Evolutionary conservation across 306 rosid genomes (phyloP).

Genomic region (Dryas octopetala): DNA sequence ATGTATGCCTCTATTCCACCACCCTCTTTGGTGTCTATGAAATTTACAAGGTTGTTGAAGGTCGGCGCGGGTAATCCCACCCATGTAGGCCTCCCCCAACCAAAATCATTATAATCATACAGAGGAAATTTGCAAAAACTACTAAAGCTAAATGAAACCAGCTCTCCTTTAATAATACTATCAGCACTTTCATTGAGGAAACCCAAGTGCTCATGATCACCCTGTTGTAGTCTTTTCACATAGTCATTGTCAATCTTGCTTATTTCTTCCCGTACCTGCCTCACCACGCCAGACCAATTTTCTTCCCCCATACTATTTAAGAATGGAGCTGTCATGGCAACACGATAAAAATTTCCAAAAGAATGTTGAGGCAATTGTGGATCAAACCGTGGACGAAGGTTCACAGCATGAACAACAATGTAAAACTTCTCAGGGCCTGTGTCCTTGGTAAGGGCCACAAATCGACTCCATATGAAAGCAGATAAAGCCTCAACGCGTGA

Average conservation of each 20-base stretch:
- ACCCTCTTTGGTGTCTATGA: constrained; percentile 9
- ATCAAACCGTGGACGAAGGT: constrained; percentile 10
- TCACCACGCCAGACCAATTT: constrained; percentile 14
- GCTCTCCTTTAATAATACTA: not conserved
- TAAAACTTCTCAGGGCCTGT: not conserved
- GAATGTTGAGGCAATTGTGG: constrained; percentile 5
- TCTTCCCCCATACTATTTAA: not conserved
- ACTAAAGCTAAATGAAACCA: not conserved
- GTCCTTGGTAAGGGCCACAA: not conserved
- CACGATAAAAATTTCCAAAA: constrained; percentile 10
- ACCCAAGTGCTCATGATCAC: not conserved
- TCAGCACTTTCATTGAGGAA: not conserved
- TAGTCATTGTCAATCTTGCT: not conserved
- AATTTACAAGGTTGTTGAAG: constrained; percentile 5
- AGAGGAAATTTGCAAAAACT: constrained; percentile 31
- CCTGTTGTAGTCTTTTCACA: constrained; percentile 10
- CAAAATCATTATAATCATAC: constrained; percentile 28
- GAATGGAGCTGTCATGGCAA: not conserved
- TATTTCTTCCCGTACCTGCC: constrained; percentile 25
- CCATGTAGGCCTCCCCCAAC: constrained; percentile 37
- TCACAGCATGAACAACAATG: not conserved
- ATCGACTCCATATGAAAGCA: not conserved
- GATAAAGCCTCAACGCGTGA: constrained; percentile 4
- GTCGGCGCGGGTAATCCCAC: not conserved
- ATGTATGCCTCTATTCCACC: constrained; percentile 23